phyloP scores from a whole-genome alignment of 169 alveolate genomes.

The Eimeria acervulina region DNA sequence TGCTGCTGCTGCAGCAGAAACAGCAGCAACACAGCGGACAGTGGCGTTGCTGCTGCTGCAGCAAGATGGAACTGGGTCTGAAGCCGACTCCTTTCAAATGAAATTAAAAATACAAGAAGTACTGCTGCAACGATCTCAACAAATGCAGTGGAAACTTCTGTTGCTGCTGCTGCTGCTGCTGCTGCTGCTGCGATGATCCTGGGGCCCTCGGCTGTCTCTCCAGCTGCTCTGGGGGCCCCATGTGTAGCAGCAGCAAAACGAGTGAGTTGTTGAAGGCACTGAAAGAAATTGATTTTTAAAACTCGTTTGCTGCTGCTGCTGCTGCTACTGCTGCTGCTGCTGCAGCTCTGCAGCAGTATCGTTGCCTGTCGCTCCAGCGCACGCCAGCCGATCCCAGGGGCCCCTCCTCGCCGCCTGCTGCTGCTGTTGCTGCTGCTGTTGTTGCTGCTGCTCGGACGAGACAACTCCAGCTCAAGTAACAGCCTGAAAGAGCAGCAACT shows the following conservation, averaged over 20 bases:
- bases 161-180: constrained; percentile 62
- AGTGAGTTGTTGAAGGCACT: not conserved
- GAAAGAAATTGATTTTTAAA: not conserved
- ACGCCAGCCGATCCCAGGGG: constrained; percentile 5
- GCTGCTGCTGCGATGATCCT: constrained; percentile 32
- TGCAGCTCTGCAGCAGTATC: not conserved
- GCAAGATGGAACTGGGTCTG: not conserved
- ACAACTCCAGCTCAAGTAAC: not conserved
- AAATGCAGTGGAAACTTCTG: not conserved
- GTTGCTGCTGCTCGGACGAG: not conserved
- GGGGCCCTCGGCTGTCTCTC: constrained; percentile 36
- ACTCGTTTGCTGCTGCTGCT: not conserved
- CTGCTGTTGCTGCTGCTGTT: constrained; percentile 25
- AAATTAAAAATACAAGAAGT: not conserved
- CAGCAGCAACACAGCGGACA: too few relatives aligned
- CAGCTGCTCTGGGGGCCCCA: not conserved
- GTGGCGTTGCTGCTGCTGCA: constrained; percentile 11
- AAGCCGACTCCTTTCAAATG: not conserved
- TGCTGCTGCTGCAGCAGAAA: too few relatives aligned
- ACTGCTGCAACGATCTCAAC: not conserved
- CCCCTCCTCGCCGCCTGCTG: not conserved
- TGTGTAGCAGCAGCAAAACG: not conserved
- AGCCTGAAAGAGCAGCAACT: not conserved
- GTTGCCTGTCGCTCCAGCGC: constrained; percentile 9
- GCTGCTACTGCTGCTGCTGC: constrained; percentile 27